Conservation (phyloP, 441 rosid species). For the Corymbia calophylla region DNA sequence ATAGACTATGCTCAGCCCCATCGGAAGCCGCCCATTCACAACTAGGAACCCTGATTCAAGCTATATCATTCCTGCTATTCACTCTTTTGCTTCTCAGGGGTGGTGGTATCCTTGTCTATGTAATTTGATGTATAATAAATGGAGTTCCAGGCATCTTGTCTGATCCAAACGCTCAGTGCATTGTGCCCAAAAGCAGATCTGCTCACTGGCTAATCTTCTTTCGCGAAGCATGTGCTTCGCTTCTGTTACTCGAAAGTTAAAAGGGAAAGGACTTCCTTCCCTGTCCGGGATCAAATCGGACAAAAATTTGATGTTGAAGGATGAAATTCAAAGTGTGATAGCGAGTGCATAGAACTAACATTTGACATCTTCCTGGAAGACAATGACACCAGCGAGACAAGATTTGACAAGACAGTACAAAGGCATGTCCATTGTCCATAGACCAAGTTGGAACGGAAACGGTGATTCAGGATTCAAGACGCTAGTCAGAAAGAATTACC, state of each 20-base stretch:
- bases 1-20: slow-evolving; percentile 89
- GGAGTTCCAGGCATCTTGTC: background rate
- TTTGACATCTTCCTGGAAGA: background rate
- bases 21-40: slow-evolving; percentile 90
- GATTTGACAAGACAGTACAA: background rate
- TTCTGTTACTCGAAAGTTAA: background rate
- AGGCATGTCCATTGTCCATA: background rate
- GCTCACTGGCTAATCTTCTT: background rate
- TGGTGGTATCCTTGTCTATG: background rate
- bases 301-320: background rate
- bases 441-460: background rate
- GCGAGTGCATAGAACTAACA: background rate
- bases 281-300: background rate
- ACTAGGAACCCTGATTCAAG: slow-evolving; percentile 37
- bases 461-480: background rate
- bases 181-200: background rate
- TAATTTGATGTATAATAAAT: background rate
- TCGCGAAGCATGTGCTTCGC: background rate
- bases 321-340: background rate
- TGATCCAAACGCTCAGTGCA: background rate
- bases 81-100: background rate
- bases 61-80: background rate
- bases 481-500: background rate
- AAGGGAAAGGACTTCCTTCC: background rate
- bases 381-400: background rate